These are phyloP conservation scores for Zygosaccharomyces bailii DNA, from an alignment of 805 yeast species.

Conservation along the genomic window DNA sequence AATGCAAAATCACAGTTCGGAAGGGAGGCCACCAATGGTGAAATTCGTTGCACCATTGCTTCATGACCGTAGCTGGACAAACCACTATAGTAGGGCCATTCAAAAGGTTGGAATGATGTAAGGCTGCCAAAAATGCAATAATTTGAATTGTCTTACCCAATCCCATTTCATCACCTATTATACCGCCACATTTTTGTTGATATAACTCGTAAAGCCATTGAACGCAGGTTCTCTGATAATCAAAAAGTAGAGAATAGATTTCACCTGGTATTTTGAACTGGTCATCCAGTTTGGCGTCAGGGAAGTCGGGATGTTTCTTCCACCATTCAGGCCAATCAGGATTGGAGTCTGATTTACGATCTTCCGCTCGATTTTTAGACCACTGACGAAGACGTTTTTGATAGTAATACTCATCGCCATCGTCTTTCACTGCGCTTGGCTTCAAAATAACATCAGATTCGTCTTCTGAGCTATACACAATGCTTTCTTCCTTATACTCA, in stretches of 20 bases:
- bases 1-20: conserved; percentile 78
- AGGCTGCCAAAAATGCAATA: conserved; percentile 84
- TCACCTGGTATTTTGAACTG: conserved; percentile 84
- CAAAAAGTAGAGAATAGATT: conserved; percentile 78
- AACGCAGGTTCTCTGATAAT: conserved; percentile 93
- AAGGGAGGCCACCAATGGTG: conserved; percentile 99
- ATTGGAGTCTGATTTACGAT: conserved; percentile 20
- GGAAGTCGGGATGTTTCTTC: conserved; percentile 69
- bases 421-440: conserved; percentile 50
- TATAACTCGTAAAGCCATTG: conserved; percentile 97
- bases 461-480: conserved; percentile 12
- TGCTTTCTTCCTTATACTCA: conserved; percentile 25
- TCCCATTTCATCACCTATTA: conserved; percentile 98
- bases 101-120: conserved; percentile 75
- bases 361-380: conserved; percentile 51
- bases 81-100: conserved; percentile 80
- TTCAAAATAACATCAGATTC: conserved; percentile 16
- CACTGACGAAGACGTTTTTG: conserved; percentile 59
- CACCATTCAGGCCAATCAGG: conserved; percentile 54
- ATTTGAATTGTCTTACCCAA: conserved; percentile 93
- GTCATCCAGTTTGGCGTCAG: conserved; percentile 72
- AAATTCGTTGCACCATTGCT: conserved; percentile 95
- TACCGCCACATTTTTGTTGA: conserved; percentile 87
- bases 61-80: conserved; percentile 94
- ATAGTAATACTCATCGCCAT: conserved; percentile 72